Evolutionary conservation across 2,329 filamentous ascomycete genomes (phyloP).

Genomic region (Aspergillus eucalypticola): DNA sequence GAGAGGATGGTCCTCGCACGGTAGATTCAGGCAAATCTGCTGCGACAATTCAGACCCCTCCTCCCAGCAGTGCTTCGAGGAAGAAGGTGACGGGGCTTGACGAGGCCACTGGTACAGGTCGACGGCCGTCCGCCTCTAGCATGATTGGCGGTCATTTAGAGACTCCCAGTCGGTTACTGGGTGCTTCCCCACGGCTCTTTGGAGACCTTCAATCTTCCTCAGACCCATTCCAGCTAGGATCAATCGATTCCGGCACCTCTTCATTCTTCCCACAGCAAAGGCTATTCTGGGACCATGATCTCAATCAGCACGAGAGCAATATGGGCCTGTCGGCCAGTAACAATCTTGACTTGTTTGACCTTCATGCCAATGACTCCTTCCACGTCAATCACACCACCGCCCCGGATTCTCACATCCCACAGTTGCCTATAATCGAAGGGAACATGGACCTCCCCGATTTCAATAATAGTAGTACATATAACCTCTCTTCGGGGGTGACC

Average conservation of each 20-base stretch:
- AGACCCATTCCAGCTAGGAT: slow-evolving; percentile 56
- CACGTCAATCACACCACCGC: slow-evolving; percentile 18
- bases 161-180: slow-evolving; percentile 47
- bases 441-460: slow-evolving; percentile 38
- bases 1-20: slow-evolving; percentile 36
- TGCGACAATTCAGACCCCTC: slow-evolving; percentile 61
- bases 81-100: slow-evolving; percentile 45
- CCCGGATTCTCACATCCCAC: slow-evolving; percentile 32
- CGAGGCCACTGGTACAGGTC: slow-evolving; percentile 21
- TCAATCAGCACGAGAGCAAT: slow-evolving; percentile 26
- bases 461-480: slow-evolving; percentile 27
- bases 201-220: slow-evolving; percentile 59
- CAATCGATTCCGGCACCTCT: slow-evolving; percentile 56
- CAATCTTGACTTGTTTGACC: slow-evolving; percentile 26
- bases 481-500: slow-evolving; percentile 26
- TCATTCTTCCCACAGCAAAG: slow-evolving; percentile 58
- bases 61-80: slow-evolving; percentile 59
- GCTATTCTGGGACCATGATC: slow-evolving; percentile 51
- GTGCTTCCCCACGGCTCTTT: slow-evolving; percentile 51
- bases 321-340: slow-evolving; percentile 19
- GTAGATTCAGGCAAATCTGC: slow-evolving; percentile 44
- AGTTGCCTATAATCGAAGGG: slow-evolving; percentile 38
- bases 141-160: slow-evolving; percentile 40
- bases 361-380: slow-evolving; percentile 19
- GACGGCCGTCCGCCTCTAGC: slow-evolving; percentile 26